Evolutionary conservation across 2,329 filamentous ascomycete species (phyloP).

Genomic region (Microcera coccophila): DNA sequence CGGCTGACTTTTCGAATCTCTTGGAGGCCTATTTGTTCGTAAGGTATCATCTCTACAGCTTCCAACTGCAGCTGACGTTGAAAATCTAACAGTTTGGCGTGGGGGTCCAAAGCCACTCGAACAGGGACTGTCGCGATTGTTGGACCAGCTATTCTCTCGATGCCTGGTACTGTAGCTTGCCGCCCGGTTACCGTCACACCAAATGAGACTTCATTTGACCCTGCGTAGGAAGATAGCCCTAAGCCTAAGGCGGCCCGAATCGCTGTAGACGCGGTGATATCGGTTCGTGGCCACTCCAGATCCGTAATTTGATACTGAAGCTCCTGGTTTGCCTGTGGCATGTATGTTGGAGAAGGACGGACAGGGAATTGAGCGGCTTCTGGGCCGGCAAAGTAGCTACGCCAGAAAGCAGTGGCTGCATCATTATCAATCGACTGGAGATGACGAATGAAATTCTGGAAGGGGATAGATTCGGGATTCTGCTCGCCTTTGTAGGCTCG

Average conservation of each 20-base stretch:
- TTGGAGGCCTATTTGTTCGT: slow-evolving; percentile 15
- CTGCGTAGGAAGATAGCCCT: background rate
- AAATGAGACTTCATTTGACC: background rate
- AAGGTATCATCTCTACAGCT: background rate
- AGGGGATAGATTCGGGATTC: background rate
- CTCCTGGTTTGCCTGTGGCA: background rate
- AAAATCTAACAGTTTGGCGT: background rate
- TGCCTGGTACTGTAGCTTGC: background rate
- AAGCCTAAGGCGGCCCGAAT: background rate
- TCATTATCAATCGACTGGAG: background rate
- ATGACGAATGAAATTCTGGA: background rate
- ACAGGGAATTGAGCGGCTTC: background rate
- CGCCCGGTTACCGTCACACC: background rate
- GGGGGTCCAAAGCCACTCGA: background rate
- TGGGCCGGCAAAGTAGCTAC: background rate
- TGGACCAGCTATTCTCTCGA: background rate
- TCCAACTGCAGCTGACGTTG: background rate
- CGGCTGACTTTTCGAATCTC: background rate
- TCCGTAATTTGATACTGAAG: background rate
- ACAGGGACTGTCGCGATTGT: slow-evolving; percentile 2
- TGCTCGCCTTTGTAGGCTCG: background rate
- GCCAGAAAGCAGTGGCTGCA: background rate
- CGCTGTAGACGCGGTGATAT: background rate
- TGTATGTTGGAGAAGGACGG: background rate
- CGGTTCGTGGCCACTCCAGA: background rate